Conservation (phyloP, 1,284 basidiomycete species). For the Puccinia triticina region DNA sequence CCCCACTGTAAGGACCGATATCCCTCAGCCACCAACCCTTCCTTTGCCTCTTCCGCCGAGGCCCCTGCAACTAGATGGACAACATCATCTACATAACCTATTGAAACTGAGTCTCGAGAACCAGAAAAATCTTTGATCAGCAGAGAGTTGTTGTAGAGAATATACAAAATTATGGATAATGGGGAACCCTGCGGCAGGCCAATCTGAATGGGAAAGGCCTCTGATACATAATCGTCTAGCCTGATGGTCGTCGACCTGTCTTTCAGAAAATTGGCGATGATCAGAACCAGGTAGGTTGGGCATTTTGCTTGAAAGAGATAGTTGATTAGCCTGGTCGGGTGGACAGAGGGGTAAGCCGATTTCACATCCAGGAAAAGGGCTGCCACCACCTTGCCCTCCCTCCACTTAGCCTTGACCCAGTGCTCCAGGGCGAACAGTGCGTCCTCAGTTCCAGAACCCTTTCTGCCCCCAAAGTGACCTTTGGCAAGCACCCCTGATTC, state of each 20-base stretch:
- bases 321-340: not conserved
- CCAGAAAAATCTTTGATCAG: not conserved
- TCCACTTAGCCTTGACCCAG: conserved; percentile 3
- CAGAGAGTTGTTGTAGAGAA: conserved; percentile 11
- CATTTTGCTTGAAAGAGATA: not conserved
- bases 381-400: conserved; percentile 11
- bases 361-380: conserved; percentile 17
- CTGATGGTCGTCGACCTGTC: not conserved
- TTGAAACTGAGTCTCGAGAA: not conserved
- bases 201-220: not conserved
- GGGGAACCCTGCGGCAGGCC: conserved; percentile 36
- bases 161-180: conserved; percentile 21
- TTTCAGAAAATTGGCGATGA: not conserved
- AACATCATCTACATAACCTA: conserved; percentile 31
- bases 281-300: not conserved
- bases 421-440: too few relatives aligned
- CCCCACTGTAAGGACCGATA: not conserved
- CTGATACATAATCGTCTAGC: not conserved
- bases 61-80: not conserved
- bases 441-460: not conserved
- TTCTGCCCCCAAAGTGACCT: not conserved
- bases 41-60: not conserved
- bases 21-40: not conserved
- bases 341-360: conserved; percentile 27
- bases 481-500: not conserved